Percentiles rank a stretch among this genome's conserved stretches.
Conservation (phyloP, 2,329 filamentous ascomycete genomes). For the Aureobasidium sp. region DNA sequence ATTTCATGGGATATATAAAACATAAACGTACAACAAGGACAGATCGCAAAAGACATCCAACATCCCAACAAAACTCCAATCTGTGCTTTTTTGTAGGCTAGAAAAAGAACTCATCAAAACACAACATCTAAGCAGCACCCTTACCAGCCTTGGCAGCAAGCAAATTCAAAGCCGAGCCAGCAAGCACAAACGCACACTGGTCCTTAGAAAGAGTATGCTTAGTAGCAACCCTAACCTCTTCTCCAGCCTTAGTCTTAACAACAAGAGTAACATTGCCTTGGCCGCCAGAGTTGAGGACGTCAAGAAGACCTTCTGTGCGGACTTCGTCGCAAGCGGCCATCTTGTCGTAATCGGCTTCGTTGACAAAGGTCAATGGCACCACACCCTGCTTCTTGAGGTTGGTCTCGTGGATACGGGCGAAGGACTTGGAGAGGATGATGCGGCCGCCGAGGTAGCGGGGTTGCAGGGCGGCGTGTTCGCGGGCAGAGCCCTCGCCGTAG, state of each 20-base stretch:
- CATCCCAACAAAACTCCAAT: background rate
- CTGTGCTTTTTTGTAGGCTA: background rate
- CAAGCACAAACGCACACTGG: slow-evolving; percentile 86
- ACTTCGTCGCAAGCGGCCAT: slow-evolving; percentile 81
- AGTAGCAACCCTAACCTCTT: slow-evolving; percentile 64
- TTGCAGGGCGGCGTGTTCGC: slow-evolving; percentile 85
- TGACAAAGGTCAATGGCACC: slow-evolving; percentile 82
- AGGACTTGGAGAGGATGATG: slow-evolving; percentile 77
- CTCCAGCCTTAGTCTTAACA: slow-evolving; percentile 46
- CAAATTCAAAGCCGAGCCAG: slow-evolving; percentile 88
- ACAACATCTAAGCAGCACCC: background rate
- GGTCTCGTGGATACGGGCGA: slow-evolving; percentile 90
- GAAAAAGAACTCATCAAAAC: background rate
- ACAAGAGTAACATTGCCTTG: slow-evolving; percentile 66
- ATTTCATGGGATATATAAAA: background rate
- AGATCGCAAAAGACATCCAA: background rate
- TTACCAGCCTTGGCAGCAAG: slow-evolving; percentile 55
- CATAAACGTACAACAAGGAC: background rate
- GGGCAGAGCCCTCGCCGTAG: slow-evolving; percentile 84
- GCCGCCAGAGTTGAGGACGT: slow-evolving; percentile 73
- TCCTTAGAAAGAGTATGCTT: slow-evolving; percentile 84
- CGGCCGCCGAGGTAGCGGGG: slow-evolving; percentile 83
- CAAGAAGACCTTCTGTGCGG: slow-evolving; percentile 71
- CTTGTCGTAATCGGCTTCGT: slow-evolving; percentile 80
- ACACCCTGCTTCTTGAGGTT: slow-evolving; percentile 97